A percentile compares a stretch with the other conserved stretches of the same genome.
phyloP scores from a whole-genome alignment of 441 rosid species.

The Euphorbia schlechtendalii region DNA sequence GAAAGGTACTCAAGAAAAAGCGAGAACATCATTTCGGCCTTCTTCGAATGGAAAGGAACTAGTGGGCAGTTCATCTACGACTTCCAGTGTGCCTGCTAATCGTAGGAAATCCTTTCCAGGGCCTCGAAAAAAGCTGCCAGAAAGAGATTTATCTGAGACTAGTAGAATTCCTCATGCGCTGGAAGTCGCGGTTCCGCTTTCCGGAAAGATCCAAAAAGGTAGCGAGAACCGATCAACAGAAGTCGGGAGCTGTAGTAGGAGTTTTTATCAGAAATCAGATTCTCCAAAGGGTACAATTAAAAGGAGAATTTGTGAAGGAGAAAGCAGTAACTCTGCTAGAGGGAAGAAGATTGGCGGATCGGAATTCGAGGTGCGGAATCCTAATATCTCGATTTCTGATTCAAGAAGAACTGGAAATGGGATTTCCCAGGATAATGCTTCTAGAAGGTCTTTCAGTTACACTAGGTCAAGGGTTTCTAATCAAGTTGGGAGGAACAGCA shows the following conservation, averaged over 20 bases:
- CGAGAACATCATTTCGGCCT: slow-evolving; percentile 41
- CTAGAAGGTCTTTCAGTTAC: slow-evolving; percentile 37
- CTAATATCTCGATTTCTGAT: slow-evolving; percentile 51
- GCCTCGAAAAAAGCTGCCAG: slow-evolving; percentile 37
- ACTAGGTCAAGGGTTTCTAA: slow-evolving; percentile 36
- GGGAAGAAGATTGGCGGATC: slow-evolving; percentile 49
- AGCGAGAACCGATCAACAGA: slow-evolving; percentile 26
- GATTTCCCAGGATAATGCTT: slow-evolving; percentile 35
- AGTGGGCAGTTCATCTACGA: slow-evolving; percentile 62
- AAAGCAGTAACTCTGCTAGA: slow-evolving; percentile 54
- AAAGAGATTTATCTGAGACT: slow-evolving; percentile 65
- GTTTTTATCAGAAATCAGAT: slow-evolving; percentile 38
- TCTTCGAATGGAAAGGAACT: slow-evolving; percentile 62
- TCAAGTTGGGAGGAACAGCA: slow-evolving; percentile 42
- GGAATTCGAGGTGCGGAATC: slow-evolving; percentile 35
- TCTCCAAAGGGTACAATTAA: slow-evolving; percentile 28
- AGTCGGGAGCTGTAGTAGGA: slow-evolving; percentile 49
- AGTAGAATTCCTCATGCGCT: slow-evolving; percentile 50
- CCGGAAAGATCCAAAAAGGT: slow-evolving; percentile 41
- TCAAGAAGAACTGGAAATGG: slow-evolving; percentile 50
- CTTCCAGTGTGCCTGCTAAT: slow-evolving; percentile 30
- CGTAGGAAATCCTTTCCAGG: slow-evolving; percentile 33
- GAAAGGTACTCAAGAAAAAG: slow-evolving; percentile 46
- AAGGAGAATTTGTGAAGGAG: slow-evolving; percentile 51
- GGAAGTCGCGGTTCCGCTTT: no score